Evolutionary conservation across 2,329 filamentous ascomycete genomes (phyloP), one percentile per base, ranked within the genome.

Genomic region (Neodidymelliopsis sp.): DNA sequence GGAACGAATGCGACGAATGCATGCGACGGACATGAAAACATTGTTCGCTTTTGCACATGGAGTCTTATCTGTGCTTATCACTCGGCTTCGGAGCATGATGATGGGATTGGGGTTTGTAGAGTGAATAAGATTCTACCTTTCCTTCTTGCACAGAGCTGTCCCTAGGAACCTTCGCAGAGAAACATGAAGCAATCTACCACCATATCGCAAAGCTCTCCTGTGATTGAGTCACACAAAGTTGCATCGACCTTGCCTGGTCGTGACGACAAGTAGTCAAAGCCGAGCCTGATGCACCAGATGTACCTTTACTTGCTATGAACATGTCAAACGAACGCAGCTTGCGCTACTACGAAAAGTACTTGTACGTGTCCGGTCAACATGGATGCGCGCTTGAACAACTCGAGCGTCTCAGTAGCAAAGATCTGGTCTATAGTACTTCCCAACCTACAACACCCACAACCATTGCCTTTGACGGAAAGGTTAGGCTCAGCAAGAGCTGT

Each of bases 51-150:
- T 54, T 51, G 60, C 57, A 67, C 59, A 64, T 52, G 56, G 54
- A 58, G 56, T 57, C 53, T 52, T 59, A 53, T 55, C 57, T 55
- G 59, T 64, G 59, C 59, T 61, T 62, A 47, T 59, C 56, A 63
- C 59, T 60, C 57, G 45, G 49, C 54, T 57, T 55, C 54, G 56
- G 54, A 62, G 55, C 46, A 60, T 54, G 55, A 55, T 60, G 51
- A 52, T 51, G 52, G 58, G 50, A 58, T 62, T 56, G 55, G 57
- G 57, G 45, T 65, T 65, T 65, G 62, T 70, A 69, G 65, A 66
- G 62, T 68, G 66, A 69, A 69, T 68, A 47, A 58, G 62, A 69
- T 67, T 63, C 58, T 61, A 58, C 53, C 54, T 62, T 62, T 57
- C 50, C 53, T 65, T 56, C 45, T 49, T 53, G 53, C 53, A 55